Conservation (phyloP, 768 basidiomycete species). For the Leucosporidium scottii region DNA sequence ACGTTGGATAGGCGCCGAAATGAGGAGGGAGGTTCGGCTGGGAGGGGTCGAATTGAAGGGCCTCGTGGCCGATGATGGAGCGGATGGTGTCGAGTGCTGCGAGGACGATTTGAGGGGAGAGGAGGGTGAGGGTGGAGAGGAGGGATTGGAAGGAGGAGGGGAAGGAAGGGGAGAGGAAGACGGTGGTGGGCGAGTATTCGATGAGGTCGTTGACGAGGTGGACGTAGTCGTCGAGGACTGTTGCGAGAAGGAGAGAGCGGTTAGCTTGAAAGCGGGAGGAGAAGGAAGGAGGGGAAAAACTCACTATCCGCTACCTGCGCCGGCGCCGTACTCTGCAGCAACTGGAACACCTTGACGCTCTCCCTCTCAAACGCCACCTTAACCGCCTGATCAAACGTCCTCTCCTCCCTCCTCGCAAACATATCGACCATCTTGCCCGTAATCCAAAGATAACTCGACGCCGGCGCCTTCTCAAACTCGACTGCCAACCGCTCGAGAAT, state of each 20-base stretch:
- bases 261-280: neutral
- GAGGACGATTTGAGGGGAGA: slow-evolving; percentile 74
- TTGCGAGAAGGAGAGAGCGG: neutral
- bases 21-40: neutral
- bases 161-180: slow-evolving; percentile 72
- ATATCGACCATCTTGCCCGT: slow-evolving; percentile 73
- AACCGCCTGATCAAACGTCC: slow-evolving; percentile 54
- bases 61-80: slow-evolving; percentile 66
- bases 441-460: slow-evolving; percentile 88
- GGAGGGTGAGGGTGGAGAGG: slow-evolving; percentile 71
- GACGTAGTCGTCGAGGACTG: slow-evolving; percentile 91
- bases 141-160: slow-evolving; percentile 66
- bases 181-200: slow-evolving; percentile 61
- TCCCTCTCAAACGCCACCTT: slow-evolving; percentile 64
- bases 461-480: slow-evolving; percentile 70
- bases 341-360: slow-evolving; percentile 60
- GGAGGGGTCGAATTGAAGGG: slow-evolving; percentile 42
- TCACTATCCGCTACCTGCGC: slow-evolving; percentile 80
- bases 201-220: slow-evolving; percentile 68
- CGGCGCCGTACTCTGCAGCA: slow-evolving; percentile 63
- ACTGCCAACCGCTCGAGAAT: slow-evolving; percentile 67
- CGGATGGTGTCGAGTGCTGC: slow-evolving; percentile 72
- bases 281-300: slow-evolving; percentile 37
- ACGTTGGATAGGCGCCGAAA: slow-evolving; percentile 38
- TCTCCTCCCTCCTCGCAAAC: slow-evolving; percentile 63